phyloP scores from a whole-genome alignment of 2,329 filamentous ascomycete genomes.

The Ophiostoma ips region DNA sequence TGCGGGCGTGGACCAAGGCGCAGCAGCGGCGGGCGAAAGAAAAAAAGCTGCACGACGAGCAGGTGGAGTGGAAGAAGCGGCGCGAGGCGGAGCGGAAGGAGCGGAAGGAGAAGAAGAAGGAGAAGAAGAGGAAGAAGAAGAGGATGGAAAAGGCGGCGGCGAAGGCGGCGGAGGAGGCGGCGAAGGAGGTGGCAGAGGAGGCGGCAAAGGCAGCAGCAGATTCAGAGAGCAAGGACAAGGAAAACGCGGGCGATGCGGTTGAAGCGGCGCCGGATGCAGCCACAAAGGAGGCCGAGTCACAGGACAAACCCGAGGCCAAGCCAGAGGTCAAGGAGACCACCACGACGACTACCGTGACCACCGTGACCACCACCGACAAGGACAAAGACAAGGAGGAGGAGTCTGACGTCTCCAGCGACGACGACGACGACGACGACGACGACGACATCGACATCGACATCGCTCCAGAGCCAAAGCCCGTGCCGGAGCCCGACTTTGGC shows the following conservation, averaged over 20 bases:
- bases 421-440: neutral
- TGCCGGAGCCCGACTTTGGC: slow-evolving; percentile 7
- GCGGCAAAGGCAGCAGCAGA: neutral
- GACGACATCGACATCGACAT: neutral
- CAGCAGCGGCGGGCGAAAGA: slow-evolving; percentile 1
- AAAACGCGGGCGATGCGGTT: neutral
- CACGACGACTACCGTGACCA: too few species aligned
- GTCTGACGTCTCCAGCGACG: neutral
- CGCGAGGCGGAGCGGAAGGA: slow-evolving; percentile 13
- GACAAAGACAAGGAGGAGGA: neutral
- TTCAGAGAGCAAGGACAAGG: neutral
- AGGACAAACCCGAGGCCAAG: neutral
- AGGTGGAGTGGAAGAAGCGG: neutral
- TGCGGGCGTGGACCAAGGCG: neutral
- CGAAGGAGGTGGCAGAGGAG: neutral
- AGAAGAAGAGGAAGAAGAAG: slow-evolving; percentile 13
- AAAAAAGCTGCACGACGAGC: neutral
- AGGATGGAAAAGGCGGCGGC: slow-evolving; percentile 13
- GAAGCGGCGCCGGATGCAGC: too few species aligned
- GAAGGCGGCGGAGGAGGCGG: neutral
- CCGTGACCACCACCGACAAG: neutral
- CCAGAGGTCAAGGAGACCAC: neutral
- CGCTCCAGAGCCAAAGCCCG: neutral
- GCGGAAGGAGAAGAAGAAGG: slow-evolving; percentile 15
- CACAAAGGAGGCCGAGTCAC: too few species aligned